Evolutionary conservation across 73 alveolate genomes (phyloP).

Genomic region (Paramecium tetraurelia): DNA sequence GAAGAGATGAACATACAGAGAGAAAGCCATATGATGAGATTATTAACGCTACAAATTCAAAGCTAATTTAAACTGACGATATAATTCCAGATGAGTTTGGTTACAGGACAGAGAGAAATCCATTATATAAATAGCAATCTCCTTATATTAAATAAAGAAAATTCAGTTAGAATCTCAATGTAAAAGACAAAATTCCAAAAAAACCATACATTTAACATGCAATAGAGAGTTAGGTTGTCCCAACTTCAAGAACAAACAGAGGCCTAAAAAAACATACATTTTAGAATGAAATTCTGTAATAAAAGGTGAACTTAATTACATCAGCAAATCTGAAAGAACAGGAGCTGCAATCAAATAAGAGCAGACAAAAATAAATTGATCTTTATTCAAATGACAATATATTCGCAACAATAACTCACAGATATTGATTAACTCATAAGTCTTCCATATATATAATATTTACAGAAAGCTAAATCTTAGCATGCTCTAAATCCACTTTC

Average conservation of each 20-base stretch:
- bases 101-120: not conserved
- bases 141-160: not conserved
- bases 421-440: not conserved
- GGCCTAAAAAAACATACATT: not conserved
- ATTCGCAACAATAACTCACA: not conserved
- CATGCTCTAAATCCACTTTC: conserved; percentile 74
- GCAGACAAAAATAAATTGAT: not conserved
- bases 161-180: not conserved
- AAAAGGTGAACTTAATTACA: not conserved
- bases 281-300: not conserved
- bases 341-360: not conserved
- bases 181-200: not conserved
- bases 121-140: not conserved
- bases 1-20: not conserved
- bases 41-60: not conserved
- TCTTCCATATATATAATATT: conserved; percentile 46
- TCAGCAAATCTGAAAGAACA: not conserved
- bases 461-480: conserved; percentile 67
- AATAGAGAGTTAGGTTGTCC: not conserved
- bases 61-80: not conserved
- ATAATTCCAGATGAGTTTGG: not conserved
- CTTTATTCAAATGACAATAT: not conserved
- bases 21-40: not conserved
- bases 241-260: not conserved
- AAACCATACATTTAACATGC: not conserved